phyloP scores from a whole-genome alignment of 176 grass and related monocot genomes.

The Avena insularis region DNA sequence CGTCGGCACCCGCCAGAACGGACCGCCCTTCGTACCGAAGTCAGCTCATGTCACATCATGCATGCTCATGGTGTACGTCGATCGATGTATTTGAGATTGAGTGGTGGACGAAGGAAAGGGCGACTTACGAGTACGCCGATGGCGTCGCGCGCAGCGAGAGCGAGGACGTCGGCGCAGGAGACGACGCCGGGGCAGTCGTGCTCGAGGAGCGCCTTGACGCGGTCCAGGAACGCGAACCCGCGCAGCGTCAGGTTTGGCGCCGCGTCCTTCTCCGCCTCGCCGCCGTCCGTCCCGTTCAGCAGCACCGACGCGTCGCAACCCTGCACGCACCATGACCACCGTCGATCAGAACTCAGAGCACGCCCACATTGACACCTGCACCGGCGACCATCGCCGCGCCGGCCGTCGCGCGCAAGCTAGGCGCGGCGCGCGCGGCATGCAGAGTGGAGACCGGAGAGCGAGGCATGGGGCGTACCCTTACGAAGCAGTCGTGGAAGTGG shows the following conservation, averaged over 20 bases:
- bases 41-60: no score
- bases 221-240: slow-evolving; percentile 74
- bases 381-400: background rate
- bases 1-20: slow-evolving; percentile 83
- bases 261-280: slow-evolving; percentile 72
- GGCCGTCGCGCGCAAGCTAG: background rate
- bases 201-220: slow-evolving; percentile 73
- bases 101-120: no score
- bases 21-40: slow-evolving; percentile 55
- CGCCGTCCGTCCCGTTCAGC: slow-evolving; percentile 64
- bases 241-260: slow-evolving; percentile 78
- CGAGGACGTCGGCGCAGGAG: slow-evolving; percentile 87
- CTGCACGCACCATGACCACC: background rate
- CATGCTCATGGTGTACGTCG: no score
- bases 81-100: no score
- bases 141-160: slow-evolving; percentile 44
- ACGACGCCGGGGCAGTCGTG: slow-evolving; percentile 90
- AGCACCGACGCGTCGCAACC: slow-evolving; percentile 92
- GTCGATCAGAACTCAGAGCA: background rate
- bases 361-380: background rate
- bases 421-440: background rate
- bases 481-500: slow-evolving; percentile 99
- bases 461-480: slow-evolving; percentile 53
- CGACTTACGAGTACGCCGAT: slow-evolving; percentile 48
- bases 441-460: no score